Evolutionary conservation across 352 stramenopile genomes (phyloP).

Genomic region (Peronospora tabacina): DNA sequence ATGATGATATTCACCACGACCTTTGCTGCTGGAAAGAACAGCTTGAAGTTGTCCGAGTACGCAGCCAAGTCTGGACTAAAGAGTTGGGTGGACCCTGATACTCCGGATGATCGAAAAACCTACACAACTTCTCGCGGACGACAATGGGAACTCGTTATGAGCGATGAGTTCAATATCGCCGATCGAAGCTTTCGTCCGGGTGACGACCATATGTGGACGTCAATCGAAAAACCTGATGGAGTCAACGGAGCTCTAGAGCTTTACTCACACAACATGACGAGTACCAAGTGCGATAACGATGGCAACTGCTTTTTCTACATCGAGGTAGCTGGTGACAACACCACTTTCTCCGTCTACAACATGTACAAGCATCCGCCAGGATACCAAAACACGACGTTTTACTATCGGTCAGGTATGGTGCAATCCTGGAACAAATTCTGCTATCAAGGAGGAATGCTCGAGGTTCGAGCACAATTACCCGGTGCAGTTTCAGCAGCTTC

Average conservation of each 20-base stretch:
- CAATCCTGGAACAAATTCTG: constrained; percentile 93
- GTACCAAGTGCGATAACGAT: constrained; percentile 38
- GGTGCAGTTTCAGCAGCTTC: constrained; percentile 51
- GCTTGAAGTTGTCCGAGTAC: constrained; percentile 20
- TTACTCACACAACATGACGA: constrained; percentile 82
- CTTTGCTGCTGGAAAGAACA: constrained; percentile 11
- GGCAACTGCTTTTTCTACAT: constrained; percentile 49
- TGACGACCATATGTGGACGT: constrained; percentile 92
- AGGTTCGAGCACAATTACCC: constrained; percentile 87
- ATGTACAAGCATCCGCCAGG: constrained; percentile 39
- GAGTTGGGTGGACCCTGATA: constrained; percentile 57
- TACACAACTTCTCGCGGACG: constrained; percentile 34
- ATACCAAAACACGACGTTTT: constrained; percentile 44
- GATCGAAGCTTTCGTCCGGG: constrained; percentile 87
- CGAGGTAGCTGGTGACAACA: constrained; percentile 27
- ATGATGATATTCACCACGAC: neutral
- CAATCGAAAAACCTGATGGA: constrained; percentile 90
- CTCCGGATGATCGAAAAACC: constrained; percentile 5
- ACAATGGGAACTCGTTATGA: constrained; percentile 80
- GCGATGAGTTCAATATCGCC: constrained; percentile 91
- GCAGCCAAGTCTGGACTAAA: constrained; percentile 29
- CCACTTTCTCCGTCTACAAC: constrained; percentile 47
- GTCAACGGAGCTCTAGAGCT: constrained; percentile 86
- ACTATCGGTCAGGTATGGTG: constrained; percentile 76
- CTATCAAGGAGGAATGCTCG: constrained; percentile 89